These are phyloP conservation scores for Myxozyma neotropica DNA, from an alignment of 805 yeast genomes.

Conservation along the genomic window DNA sequence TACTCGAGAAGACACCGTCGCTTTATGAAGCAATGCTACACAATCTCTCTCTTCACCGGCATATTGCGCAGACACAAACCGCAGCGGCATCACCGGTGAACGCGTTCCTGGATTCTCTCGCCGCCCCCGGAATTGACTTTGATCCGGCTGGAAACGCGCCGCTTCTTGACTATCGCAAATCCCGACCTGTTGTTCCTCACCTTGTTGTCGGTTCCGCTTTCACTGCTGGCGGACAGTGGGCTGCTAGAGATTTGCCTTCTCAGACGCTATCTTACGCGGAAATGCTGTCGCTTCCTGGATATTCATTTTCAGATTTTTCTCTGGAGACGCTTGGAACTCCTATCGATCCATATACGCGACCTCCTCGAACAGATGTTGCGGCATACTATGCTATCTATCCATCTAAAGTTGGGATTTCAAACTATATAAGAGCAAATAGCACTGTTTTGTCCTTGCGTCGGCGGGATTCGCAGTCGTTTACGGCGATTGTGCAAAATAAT, in stretches of 20 bases:
- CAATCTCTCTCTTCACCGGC: constrained; percentile 31
- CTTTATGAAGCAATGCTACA: constrained; percentile 23
- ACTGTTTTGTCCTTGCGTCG: constrained; percentile 32
- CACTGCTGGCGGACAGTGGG: constrained; percentile 44
- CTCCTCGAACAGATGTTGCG: constrained; percentile 38
- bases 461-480: constrained; percentile 14
- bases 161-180: neutral
- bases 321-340: constrained; percentile 13
- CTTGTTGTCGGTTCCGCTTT: constrained; percentile 37
- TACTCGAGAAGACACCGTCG: neutral
- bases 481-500: constrained; percentile 14
- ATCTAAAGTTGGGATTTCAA: constrained; percentile 35
- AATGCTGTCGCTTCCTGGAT: constrained; percentile 44
- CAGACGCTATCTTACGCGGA: constrained; percentile 40
- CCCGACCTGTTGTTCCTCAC: constrained; percentile 27
- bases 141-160: constrained; percentile 31
- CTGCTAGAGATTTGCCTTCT: constrained; percentile 26
- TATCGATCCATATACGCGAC: constrained; percentile 37
- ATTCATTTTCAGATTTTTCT: constrained; percentile 36
- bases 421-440: constrained; percentile 21
- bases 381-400: constrained; percentile 39
- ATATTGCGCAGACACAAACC: constrained; percentile 35
- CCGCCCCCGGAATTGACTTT: constrained; percentile 38
- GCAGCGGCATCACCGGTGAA: constrained; percentile 36
- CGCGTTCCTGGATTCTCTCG: constrained; percentile 38